Evolutionary conservation across 2,329 filamentous ascomycete species (phyloP).

Genomic region (Trichophyton mentagrophytes): DNA sequence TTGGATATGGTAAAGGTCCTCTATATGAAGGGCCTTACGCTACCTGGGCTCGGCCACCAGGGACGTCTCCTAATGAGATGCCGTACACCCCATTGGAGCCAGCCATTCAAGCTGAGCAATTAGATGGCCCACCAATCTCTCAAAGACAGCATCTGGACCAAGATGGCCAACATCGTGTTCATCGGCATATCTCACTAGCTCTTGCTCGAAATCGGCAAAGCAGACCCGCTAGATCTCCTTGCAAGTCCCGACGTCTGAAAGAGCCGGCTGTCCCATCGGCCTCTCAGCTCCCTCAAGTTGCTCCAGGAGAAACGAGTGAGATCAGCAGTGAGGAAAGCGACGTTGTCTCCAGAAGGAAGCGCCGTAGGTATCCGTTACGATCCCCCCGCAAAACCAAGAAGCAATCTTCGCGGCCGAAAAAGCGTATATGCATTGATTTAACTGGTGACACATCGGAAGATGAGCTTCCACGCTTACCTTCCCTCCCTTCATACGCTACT

Average conservation of each 20-base stretch:
- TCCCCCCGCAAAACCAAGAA: not conserved
- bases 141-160: not conserved
- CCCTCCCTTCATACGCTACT: not conserved
- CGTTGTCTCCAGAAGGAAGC: not conserved
- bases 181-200: not conserved
- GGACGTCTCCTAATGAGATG: slow-evolving; percentile 15
- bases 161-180: slow-evolving; percentile 6
- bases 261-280: not conserved
- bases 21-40: slow-evolving; percentile 30
- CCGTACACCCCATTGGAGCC: slow-evolving; percentile 16
- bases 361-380: not conserved
- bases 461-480: not conserved
- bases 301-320: not conserved
- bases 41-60: slow-evolving; percentile 25
- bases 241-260: not conserved
- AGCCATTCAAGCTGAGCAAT: slow-evolving; percentile 20
- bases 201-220: not conserved
- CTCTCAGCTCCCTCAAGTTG: not conserved
- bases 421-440: not conserved
- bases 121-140: slow-evolving; percentile 17
- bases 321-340: not conserved
- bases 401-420: not conserved
- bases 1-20: slow-evolving; percentile 30
- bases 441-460: not conserved
- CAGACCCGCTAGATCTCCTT: not conserved